Evolutionary conservation across 2,329 filamentous ascomycete species (phyloP).

Genomic region (Phyllosticta citriasiana): DNA sequence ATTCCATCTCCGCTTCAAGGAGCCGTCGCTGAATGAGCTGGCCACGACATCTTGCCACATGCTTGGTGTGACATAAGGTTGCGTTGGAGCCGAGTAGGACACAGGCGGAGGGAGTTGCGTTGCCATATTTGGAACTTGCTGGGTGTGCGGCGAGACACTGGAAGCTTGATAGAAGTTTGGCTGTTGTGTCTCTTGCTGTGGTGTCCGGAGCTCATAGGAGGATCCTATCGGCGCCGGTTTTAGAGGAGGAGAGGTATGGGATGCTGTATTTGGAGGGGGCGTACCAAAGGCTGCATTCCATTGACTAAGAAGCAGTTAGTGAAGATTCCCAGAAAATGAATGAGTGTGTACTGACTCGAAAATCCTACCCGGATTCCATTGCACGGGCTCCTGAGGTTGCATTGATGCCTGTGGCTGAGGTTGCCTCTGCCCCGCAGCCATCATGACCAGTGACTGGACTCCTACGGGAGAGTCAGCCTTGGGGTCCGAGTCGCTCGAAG

Average conservation of each 20-base stretch:
- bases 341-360: slow-evolving; percentile 62
- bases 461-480: slow-evolving; percentile 65
- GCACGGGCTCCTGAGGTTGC: slow-evolving; percentile 51
- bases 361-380: slow-evolving; percentile 79
- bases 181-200: slow-evolving; percentile 25
- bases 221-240: slow-evolving; percentile 30
- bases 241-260: slow-evolving; percentile 35
- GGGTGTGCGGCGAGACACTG: slow-evolving; percentile 26
- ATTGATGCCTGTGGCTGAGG: slow-evolving; percentile 37
- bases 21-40: slow-evolving; percentile 29
- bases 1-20: slow-evolving; percentile 33
- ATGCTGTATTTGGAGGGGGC: slow-evolving; percentile 37
- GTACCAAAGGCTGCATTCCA: slow-evolving; percentile 93
- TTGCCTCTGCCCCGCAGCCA: slow-evolving; percentile 48
- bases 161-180: slow-evolving; percentile 23
- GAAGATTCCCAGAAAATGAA: slow-evolving; percentile 7
- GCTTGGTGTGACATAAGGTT: slow-evolving; percentile 36
- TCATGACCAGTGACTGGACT: slow-evolving; percentile 61
- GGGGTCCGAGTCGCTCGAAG: slow-evolving; percentile 59
- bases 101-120: slow-evolving; percentile 25
- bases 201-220: slow-evolving; percentile 27
- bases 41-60: slow-evolving; percentile 43
- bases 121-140: slow-evolving; percentile 19
- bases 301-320: slow-evolving; percentile 49
- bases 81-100: slow-evolving; percentile 20